A percentile compares a stretch with the other conserved stretches of the same genome.
Evolutionary conservation across 768 basidiomycete genomes (phyloP).

Genomic region (Tylopilus intermedius): DNA sequence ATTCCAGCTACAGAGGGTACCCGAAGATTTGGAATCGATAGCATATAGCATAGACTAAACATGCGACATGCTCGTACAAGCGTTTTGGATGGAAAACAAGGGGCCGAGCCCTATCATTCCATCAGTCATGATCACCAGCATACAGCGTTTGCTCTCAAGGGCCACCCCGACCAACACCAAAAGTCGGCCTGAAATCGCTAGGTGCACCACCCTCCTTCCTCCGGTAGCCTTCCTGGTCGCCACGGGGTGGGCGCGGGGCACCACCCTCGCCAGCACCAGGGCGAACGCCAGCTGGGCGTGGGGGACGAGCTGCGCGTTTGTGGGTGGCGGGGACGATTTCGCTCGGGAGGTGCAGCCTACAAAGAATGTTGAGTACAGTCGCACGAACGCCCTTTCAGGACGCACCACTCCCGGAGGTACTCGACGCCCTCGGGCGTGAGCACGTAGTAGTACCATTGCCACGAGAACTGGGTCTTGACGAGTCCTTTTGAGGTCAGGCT

Average conservation of each 20-base stretch:
- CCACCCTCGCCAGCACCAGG: slow-evolving; percentile 60
- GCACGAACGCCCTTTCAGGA: background rate
- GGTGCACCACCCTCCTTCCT: slow-evolving; percentile 85
- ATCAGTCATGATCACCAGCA: too few relatives aligned
- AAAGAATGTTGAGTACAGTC: background rate
- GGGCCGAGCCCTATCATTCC: background rate
- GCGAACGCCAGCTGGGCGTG: slow-evolving; percentile 74
- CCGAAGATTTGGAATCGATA: background rate
- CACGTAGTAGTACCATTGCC: slow-evolving; percentile 99
- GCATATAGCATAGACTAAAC: slow-evolving; percentile 25
- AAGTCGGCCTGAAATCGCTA: slow-evolving; percentile 85
- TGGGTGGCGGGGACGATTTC: slow-evolving; percentile 98
- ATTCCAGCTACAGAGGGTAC: too few relatives aligned
- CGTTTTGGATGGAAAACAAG: slow-evolving; percentile 11
- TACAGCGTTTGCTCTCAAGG: slow-evolving; percentile 52
- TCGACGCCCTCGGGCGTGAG: slow-evolving; percentile 97
- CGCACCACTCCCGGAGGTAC: slow-evolving; percentile 85
- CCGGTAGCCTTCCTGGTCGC: slow-evolving; percentile 85
- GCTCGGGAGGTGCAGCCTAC: slow-evolving; percentile 84
- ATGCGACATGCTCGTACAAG: slow-evolving; percentile 27
- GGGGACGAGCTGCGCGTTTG: slow-evolving; percentile 90
- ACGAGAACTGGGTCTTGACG: slow-evolving; percentile 99
- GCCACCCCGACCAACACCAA: slow-evolving; percentile 85
- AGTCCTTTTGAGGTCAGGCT: slow-evolving; percentile 70
- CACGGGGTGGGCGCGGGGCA: slow-evolving; percentile 85